Conservation (phyloP, 2,329 filamentous ascomycete genomes). For the Exophiala xenobiotica region DNA sequence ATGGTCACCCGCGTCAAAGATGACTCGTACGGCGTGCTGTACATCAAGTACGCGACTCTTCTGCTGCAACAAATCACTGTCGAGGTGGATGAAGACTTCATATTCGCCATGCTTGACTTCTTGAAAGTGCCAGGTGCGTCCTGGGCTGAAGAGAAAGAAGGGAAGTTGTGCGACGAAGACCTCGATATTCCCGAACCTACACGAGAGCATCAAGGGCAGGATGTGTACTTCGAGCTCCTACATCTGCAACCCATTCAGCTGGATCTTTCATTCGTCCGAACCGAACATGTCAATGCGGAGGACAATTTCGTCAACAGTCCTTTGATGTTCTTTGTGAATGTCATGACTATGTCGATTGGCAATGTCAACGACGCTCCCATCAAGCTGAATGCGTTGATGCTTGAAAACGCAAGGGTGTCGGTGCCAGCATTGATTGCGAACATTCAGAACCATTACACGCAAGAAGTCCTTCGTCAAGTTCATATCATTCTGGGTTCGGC, state of each 20-base stretch:
- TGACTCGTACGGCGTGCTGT: constrained; percentile 94
- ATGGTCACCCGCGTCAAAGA: constrained; percentile 95
- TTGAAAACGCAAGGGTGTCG: constrained; percentile 93
- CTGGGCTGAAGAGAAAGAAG: constrained; percentile 80
- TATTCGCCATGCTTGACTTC: constrained; percentile 93
- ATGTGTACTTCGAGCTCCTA: constrained; percentile 96
- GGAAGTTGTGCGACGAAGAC: constrained; percentile 82
- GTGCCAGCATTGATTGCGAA: constrained; percentile 79
- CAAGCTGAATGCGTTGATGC: constrained; percentile 84
- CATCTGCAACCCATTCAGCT: constrained; percentile 98
- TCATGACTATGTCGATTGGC: constrained; percentile 98
- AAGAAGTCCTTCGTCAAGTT: constrained; percentile 92
- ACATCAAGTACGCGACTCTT: constrained; percentile 96
- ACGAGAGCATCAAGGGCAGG: constrained; percentile 78
- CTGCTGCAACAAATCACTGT: constrained; percentile 97
- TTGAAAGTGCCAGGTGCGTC: constrained; percentile 87
- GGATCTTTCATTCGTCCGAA: constrained; percentile 94
- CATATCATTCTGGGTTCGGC: constrained; percentile 97
- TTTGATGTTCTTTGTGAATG: constrained; percentile 97
- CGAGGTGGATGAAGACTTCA: constrained; percentile 96
- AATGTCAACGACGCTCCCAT: constrained; percentile 98
- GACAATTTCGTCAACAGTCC: constrained; percentile 90
- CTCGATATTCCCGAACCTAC: constrained; percentile 91
- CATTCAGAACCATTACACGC: constrained; percentile 91
- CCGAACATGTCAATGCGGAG: constrained; percentile 92